Evolutionary conservation across 176 grass and related monocot genomes (phyloP), one percentile per base, ranked within the genome.

Genomic region (Oryza coarctata): DNA sequence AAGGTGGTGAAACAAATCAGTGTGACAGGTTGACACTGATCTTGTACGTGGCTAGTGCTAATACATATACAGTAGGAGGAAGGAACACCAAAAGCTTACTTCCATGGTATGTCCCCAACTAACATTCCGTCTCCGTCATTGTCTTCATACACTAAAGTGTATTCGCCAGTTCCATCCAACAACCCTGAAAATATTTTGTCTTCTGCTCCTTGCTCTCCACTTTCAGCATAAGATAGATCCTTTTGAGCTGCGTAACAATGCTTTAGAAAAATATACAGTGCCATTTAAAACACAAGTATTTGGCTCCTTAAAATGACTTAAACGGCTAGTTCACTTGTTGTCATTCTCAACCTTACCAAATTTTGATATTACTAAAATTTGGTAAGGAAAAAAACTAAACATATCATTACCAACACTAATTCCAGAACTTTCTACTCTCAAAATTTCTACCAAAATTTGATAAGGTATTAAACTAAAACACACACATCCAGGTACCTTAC

Each of bases 151-250:
- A 95, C 57, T 71, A 99, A 75, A 70, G 87, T 91, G 77, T 94
- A 94, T 80, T 95, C 91, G 35, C 96, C 93, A 71, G 88, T 92
- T 70, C 93, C 96, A 87, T 95, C 91, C 12, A 99, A 73, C 61
- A 95, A 83, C 25, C 89, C 82, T 77, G 83, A 87, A 85, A 99
- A 99, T 85, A 91, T 80, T 79, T 92, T 73, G 17, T 84, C 79
- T 50, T 92, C 79, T 44, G 79, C 79, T 79, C 75, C 84, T 70
- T 71, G 47, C 39, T 80, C 77, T 25, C 68, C 32, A 57, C 35
- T 71, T 82, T 80, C 74, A 87, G 31, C 65, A 29, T 31, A 62
- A 17, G 83, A 80, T 61, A 83, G 57, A 90, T 92, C 92, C 52
- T 86, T 88, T 67, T 94, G 96, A 77, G 87, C 91, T 85, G 76